Percentiles rank a stretch among this genome's conserved stretches.
Conservation (phyloP, 192 early-diverging fungal species). For the Physocladia obscura region DNA sequence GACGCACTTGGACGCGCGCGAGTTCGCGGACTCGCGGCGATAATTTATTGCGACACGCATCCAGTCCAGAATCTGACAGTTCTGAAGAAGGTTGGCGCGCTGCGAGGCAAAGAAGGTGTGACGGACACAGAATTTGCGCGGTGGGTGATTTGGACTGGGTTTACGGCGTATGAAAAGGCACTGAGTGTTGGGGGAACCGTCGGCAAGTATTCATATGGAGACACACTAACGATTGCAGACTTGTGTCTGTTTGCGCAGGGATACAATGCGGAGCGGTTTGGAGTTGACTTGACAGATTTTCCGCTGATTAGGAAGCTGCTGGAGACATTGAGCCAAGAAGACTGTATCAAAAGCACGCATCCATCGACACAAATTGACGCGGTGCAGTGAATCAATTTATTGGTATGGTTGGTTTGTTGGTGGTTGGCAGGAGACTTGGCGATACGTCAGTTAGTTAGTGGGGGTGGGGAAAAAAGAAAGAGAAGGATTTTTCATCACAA, state of each 20-base stretch:
- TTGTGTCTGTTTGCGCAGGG: constrained; percentile 75
- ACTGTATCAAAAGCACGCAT: constrained; percentile 58
- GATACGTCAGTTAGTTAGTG: too few species aligned
- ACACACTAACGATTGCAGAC: constrained; percentile 83
- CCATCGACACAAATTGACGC: constrained; percentile 44
- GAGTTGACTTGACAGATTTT: constrained; percentile 70
- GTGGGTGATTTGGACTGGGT: constrained; percentile 53
- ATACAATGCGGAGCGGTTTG: constrained; percentile 70
- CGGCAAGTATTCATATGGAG: constrained; percentile 76
- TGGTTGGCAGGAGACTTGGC: too few species aligned
- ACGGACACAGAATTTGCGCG: constrained; percentile 55
- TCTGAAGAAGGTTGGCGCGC: constrained; percentile 58
- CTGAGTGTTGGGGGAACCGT: constrained; percentile 62
- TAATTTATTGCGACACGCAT: constrained; percentile 82
- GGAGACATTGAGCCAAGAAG: constrained; percentile 51
- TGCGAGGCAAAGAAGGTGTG: constrained; percentile 31
- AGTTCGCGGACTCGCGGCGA: constrained; percentile 68
- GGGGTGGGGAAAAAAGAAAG: too few species aligned
- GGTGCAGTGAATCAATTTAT: too few species aligned
- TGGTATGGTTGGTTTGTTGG: too few species aligned
- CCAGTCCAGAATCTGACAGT: constrained; percentile 84
- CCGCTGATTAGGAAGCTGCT: constrained; percentile 69
- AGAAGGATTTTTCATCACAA: too few species aligned
- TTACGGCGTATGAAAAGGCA: constrained; percentile 60
- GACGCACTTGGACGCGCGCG: constrained; percentile 63